phyloP scores from a whole-genome alignment of 306 rosid species.

The Fagus sylvatica region DNA sequence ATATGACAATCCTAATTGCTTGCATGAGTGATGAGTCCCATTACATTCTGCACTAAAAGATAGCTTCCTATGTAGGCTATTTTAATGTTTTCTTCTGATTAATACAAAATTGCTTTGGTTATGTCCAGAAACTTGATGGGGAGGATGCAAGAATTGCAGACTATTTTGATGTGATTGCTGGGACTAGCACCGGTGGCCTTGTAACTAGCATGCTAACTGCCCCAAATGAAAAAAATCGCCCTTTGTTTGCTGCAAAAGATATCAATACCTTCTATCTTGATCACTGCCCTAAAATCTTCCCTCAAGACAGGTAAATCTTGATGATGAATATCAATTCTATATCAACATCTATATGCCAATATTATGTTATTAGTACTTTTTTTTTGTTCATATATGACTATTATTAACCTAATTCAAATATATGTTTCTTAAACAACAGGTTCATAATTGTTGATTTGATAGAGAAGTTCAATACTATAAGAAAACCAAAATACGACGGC shows the following conservation, averaged over 20 bases:
- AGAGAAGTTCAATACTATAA: background rate
- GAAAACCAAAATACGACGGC: slow-evolving; percentile 43
- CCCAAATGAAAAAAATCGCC: slow-evolving; percentile 28
- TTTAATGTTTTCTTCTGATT: background rate
- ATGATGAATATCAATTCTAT: too few species aligned
- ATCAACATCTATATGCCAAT: too few species aligned
- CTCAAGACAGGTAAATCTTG: slow-evolving; percentile 29
- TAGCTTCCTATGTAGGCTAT: too few species aligned
- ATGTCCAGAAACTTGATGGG: slow-evolving; percentile 31
- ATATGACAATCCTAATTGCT: too few species aligned
- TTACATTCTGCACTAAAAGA: too few species aligned
- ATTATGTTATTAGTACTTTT: too few species aligned
- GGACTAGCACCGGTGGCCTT: slow-evolving; percentile 50
- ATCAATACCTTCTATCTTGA: slow-evolving; percentile 37
- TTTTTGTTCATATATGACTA: too few species aligned
- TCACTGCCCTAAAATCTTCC: slow-evolving; percentile 45
- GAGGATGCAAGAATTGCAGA: slow-evolving; percentile 32
- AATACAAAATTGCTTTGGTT: too few species aligned
- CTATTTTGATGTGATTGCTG: slow-evolving; percentile 38
- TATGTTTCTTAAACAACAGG: background rate
- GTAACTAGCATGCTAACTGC: slow-evolving; percentile 40
- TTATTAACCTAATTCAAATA: background rate
- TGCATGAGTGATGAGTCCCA: too few species aligned
- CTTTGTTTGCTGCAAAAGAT: slow-evolving; percentile 35
- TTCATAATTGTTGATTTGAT: background rate